Percentiles rank a stretch among this genome's conserved stretches.
phyloP scores from a whole-genome alignment of 176 grass and related monocot genomes.

The Oryza meyeriana region DNA sequence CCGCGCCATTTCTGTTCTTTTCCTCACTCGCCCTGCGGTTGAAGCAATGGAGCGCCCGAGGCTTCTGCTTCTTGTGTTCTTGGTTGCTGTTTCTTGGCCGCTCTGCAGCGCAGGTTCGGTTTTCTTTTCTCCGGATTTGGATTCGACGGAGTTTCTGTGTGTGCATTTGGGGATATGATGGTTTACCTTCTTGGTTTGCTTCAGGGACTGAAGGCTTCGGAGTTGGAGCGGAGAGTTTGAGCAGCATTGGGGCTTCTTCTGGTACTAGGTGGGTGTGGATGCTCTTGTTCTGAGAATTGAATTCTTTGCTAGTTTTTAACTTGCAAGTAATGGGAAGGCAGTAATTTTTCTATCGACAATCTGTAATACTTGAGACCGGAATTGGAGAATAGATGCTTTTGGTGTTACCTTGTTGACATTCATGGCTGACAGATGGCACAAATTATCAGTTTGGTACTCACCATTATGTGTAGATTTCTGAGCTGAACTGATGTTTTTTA shows the following conservation, averaged over 20 bases:
- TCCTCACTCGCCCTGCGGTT: conserved; percentile 1
- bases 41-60: conserved; percentile 23
- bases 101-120: conserved; percentile 30
- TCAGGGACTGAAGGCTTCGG: conserved; percentile 21
- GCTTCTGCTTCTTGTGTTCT: conserved; percentile 17
- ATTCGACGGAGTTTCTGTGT: not conserved
- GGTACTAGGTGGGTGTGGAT: conserved; percentile 37
- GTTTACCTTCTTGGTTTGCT: conserved; percentile 33
- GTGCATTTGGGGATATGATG: conserved; percentile 28
- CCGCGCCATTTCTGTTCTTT: not conserved
- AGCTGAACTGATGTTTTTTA: not conserved
- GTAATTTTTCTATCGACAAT: not conserved
- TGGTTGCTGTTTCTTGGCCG: conserved; percentile 19
- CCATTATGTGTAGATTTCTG: not conserved
- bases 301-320: not conserved
- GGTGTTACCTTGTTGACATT: not conserved
- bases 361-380: not conserved
- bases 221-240: not conserved
- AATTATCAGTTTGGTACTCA: not conserved
- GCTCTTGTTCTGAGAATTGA: not conserved
- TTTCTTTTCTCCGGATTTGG: not conserved
- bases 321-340: not conserved
- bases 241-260: conserved; percentile 32
- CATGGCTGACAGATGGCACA: not conserved
- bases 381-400: not conserved